Percentiles rank a stretch among this genome's conserved stretches.
phyloP scores from a whole-genome alignment of 257 asterid species.

The Craterostigma plantagineum region DNA sequence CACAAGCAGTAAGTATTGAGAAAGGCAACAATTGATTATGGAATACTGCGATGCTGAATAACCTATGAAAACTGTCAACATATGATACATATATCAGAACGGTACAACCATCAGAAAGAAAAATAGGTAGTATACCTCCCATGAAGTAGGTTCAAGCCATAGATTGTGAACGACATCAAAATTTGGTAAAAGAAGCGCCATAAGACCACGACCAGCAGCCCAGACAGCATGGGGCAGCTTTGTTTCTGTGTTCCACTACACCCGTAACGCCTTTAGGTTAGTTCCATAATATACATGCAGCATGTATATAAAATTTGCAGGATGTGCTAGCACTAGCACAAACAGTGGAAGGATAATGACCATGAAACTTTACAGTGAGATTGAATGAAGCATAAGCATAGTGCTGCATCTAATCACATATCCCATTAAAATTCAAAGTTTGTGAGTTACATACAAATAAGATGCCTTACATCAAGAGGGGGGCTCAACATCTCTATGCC shows the following conservation, averaged over 20 bases:
- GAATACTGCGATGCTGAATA: no score
- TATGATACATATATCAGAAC: neutral
- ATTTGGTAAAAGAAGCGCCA: constrained; percentile 76
- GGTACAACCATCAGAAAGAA: constrained; percentile 5
- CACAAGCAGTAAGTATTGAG: no score
- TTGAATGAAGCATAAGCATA: no score
- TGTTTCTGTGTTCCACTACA: constrained; percentile 79
- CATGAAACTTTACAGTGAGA: neutral
- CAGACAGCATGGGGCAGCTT: constrained; percentile 91
- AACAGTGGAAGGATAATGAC: neutral
- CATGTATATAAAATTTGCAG: neutral
- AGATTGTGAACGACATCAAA: constrained; percentile 72
- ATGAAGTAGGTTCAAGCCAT: constrained; percentile 89
- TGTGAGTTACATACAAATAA: neutral
- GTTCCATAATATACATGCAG: neutral
- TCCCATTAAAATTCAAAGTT: neutral
- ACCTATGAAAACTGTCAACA: no score
- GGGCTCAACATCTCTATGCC: constrained; percentile 78
- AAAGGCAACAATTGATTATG: no score
- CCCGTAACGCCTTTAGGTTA: constrained; percentile 6
- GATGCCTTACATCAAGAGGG: constrained; percentile 55
- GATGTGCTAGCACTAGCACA: neutral
- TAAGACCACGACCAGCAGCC: constrained; percentile 97
- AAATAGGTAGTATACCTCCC: constrained; percentile 57
- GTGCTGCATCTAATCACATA: constrained; percentile 1